Evolutionary conservation across 1,139 yeast genomes (phyloP), one percentile per base, ranked within the genome.

Genomic region (Yamadazyma friedrichii): DNA sequence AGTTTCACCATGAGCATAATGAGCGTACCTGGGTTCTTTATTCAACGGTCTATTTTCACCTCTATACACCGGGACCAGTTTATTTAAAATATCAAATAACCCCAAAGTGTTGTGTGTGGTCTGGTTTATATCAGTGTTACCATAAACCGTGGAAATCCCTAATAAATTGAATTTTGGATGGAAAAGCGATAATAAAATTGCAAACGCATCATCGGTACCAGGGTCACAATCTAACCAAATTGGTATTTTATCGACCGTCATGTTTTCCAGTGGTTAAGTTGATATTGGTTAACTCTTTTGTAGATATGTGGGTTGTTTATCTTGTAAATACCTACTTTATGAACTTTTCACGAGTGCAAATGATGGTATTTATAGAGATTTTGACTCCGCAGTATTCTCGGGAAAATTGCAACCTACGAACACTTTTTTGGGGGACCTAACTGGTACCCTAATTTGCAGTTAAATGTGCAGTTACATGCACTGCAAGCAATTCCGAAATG

Each of bases 141-240:
- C 97, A 55, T 82, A 86, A 6, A 85, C 87, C 0, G 96, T 84
- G 15, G 95, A 84, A 24, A 88, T 74, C 1, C 95, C 96, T 3
- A 84, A 58, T 9, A 88, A 63, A 9, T 79, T 57, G 56, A 82
- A 78, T 31, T 71, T 63, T 0, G 86, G 86, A 47, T 79, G 74
- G 55, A 74, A 80, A 4, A 79, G 65, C 0, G 87, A 78, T 31
- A 88, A 53, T 15, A 86, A 64, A 6, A 88, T 69, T 9, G 95
- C 96, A 40, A 87, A 76, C 2, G 88, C 86, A 55, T 88, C 97
- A 57, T 88, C 96, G 53, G 86, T 93, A 2, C 96, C 96, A 0
- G 96, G 95, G 57, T 88, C 96, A 57, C 96, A 88, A 62, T 88
- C 96, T n/a, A 88, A 60, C 96, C 96, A 86, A 6, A 87, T 54